phyloP scores from a whole-genome alignment of 78 protist genomes.

The Acrasis kona region DNA sequence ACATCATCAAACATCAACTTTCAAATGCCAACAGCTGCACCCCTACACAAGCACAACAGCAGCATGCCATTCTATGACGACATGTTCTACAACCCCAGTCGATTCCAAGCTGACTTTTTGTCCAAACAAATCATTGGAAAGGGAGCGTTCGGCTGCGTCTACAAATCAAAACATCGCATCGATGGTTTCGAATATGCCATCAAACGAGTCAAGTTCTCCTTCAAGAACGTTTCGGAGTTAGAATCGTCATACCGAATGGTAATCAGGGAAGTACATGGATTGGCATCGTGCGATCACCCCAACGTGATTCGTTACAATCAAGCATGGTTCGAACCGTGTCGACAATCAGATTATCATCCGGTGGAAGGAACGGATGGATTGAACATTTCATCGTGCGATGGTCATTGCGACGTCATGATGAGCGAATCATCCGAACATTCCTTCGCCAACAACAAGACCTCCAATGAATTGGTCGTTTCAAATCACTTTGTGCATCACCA shows the following conservation, averaged over 20 bases:
- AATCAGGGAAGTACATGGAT: neutral
- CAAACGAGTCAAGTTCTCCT: neutral
- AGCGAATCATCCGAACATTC: neutral
- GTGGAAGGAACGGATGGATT: no score
- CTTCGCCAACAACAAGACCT: neutral
- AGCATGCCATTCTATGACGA: no score
- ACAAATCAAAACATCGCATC: neutral
- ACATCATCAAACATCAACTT: no score
- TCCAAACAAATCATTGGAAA: neutral
- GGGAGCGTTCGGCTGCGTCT: slow-evolving; percentile 5
- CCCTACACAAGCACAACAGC: no score
- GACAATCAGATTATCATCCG: no score
- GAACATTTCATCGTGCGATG: neutral
- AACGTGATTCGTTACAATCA: neutral
- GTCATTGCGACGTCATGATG: neutral
- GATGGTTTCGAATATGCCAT: neutral
- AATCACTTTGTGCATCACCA: no score
- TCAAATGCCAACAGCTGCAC: no score
- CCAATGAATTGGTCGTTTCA: neutral
- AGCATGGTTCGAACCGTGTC: slow-evolving; percentile 18
- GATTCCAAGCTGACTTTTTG: neutral
- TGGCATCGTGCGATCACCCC: neutral
- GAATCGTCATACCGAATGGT: neutral
- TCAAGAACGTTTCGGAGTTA: neutral
- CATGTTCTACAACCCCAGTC: no score